phyloP scores from a whole-genome alignment of 805 yeast genomes.

The Yamadazyma insecticola region DNA sequence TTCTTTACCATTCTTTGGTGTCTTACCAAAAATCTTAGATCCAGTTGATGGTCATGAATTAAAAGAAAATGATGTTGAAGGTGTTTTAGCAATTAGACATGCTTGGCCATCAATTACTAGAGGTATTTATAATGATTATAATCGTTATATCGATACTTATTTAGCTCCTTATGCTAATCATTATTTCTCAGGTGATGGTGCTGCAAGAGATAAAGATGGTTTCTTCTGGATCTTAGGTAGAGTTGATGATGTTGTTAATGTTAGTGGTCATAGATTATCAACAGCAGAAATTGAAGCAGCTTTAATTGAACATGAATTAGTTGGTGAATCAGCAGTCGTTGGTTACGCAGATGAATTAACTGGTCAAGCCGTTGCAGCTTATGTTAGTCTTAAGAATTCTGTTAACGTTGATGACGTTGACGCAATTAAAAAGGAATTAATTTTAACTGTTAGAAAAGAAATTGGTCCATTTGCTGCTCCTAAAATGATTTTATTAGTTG shows the following conservation, averaged over 20 bases:
- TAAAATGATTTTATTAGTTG: slow-evolving; percentile 74
- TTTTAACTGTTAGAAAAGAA: slow-evolving; percentile 84
- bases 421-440: slow-evolving; percentile 65
- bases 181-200: slow-evolving; percentile 98
- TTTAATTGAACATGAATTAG: slow-evolving; percentile 69
- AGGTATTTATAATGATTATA: slow-evolving; percentile 86
- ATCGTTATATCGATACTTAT: slow-evolving; percentile 85
- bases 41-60: slow-evolving; percentile 88
- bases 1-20: slow-evolving; percentile 93
- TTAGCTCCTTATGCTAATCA: slow-evolving; percentile 88
- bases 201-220: slow-evolving; percentile 95
- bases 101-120: slow-evolving; percentile 99
- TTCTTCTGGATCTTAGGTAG: slow-evolving; percentile 98
- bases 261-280: slow-evolving; percentile 95
- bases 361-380: slow-evolving; percentile 96
- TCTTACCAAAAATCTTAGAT: slow-evolving; percentile 85
- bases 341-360: slow-evolving; percentile 93
- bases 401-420: slow-evolving; percentile 44
- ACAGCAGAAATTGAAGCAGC: slow-evolving; percentile 98
- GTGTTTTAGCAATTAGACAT: slow-evolving; percentile 84
- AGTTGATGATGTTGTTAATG: slow-evolving; percentile 97
- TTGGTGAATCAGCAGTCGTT: slow-evolving; percentile 95
- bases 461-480: slow-evolving; percentile 98
- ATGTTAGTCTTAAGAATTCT: slow-evolving; percentile 69
- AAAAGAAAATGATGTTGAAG: slow-evolving; percentile 87